Evolutionary conservation across 352 stramenopile genomes (phyloP).

Genomic region (Blastocystis sp.): DNA sequence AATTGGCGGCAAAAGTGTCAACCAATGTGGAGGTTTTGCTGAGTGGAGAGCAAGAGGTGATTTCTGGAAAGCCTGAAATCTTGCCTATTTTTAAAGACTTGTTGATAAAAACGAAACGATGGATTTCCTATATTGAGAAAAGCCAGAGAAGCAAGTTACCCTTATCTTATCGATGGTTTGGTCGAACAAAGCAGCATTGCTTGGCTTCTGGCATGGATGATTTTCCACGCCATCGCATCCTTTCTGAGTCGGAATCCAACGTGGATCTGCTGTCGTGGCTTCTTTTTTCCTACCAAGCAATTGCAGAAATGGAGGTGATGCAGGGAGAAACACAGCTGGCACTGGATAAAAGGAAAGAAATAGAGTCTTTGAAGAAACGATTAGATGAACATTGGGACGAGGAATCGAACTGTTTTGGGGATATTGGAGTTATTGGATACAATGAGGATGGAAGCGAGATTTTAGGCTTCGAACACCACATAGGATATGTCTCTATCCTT

Average conservation of each 20-base stretch:
- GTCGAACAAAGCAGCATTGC: slow-evolving; percentile 2
- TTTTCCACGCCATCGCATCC: slow-evolving; percentile 75
- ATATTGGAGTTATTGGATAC: slow-evolving; percentile 37
- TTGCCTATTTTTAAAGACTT: background rate
- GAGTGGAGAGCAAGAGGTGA: background rate
- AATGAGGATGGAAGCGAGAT: background rate
- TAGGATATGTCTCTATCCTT: slow-evolving; percentile 80
- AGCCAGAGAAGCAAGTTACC: background rate
- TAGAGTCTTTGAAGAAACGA: background rate
- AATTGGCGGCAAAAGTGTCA: background rate
- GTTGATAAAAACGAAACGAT: background rate
- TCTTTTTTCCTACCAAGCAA: slow-evolving; percentile 66
- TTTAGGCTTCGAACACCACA: slow-evolving; percentile 67
- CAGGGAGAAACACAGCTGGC: background rate
- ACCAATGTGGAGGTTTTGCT: background rate
- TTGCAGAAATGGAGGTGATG: background rate
- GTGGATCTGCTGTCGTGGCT: slow-evolving; percentile 83
- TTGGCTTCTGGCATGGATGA: slow-evolving; percentile 78
- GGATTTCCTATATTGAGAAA: background rate
- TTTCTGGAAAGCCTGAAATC: background rate
- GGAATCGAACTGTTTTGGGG: slow-evolving; percentile 53
- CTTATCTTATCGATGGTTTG: background rate
- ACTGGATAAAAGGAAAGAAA: background rate
- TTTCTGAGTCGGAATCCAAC: slow-evolving; percentile 75
- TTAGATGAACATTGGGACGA: slow-evolving; percentile 64